Base-by-base conservation (phyloP, 805 yeast species). In the Priceomyces haplophilus region DNA sequence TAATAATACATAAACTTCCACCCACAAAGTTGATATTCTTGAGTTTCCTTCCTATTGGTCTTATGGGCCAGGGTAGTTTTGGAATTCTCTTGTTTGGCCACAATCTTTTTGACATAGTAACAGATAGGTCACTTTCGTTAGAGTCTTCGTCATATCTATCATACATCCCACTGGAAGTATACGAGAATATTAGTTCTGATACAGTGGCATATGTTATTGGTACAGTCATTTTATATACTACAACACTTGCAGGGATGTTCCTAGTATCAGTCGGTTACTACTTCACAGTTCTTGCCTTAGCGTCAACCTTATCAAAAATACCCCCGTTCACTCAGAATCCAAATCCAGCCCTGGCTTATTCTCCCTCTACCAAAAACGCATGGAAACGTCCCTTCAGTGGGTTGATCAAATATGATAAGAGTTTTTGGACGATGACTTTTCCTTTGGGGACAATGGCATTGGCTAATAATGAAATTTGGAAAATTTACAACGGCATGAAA, bases 361-460 rank as follows among this genome's bases (percentile, higher is more conserved):
- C 12, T 12, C 43, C 47, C n/a, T 18, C 23, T 3, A 20, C 32
- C 15, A 18, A 38, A 6, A 23, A 36, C 19, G 11, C 36, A 8
- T 13, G 41, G 18, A 45, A 36, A 37, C 24, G 37, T 3, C 16
- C 31, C 15, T 48, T 48, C 24, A 41, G 11, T 13, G 61, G 61
- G 2, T 41, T 49, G 1, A 40, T 60, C 15, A 46, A 41, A 17
- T 55, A 47, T 33, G 50, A 55, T 42, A 49, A 50, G 23, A 53
- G 54, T 1, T 60, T 54, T 31, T 59, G 96, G 96, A 81, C 89
- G 13, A 77, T 85, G 70, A 85, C 96, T 49, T 89, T 89, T 82
- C 97, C 96, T 3, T 54, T 88, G 52, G 97, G 96, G 2, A 87
- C 95, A 0, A 80, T 86, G 83, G 70, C 83, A 0, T 58, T 84